Evolutionary conservation across 2,329 filamentous ascomycete species (phyloP), one percentile per base, ranked within the genome.

Genomic region (Aspergillus spinulosporus): DNA sequence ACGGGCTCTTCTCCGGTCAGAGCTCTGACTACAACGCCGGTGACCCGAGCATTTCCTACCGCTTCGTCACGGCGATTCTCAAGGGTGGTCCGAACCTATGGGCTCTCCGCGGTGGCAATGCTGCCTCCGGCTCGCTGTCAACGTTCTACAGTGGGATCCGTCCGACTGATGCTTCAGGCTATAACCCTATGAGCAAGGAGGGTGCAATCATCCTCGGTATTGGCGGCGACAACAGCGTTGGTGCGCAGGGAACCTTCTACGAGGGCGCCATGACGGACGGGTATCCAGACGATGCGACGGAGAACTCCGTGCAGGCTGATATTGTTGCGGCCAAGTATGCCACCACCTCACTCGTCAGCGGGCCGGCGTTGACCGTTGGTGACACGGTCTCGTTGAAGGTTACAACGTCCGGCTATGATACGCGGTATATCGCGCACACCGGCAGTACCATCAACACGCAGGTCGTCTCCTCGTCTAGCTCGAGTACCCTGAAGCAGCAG

Each of bases 131-230:
- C n/a, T 67, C 72, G 3, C 66, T 88, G 12, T 79, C 81, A 2
- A 87, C 84, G 0, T 87, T 78, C 71, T 88, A 83, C 65, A 80
- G 70, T 57, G 85, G 85, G 4, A 72, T 63, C 1, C 81, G 85
- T 3, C 85, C 85, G 34, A 37, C 34, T 3, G 75, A 34, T n/a
- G 63, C 40, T 2, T 59, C 66, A 11, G 84, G 83, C 7, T 87
- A 87, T 71, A 81, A 85, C 66, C 72, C 80, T 0, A 88, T 88
- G 85, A 75, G 64, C 60, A 86, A 87, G 61, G 84, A 88, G 65
- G 85, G 85, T 11, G 80, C 84, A 54, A 85, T 88, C 44, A 79
- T 88, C 56, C 82, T 88, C n/a, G 85, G 85, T 14, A 86, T 87
- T 53, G 85, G 85, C n/a, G 85, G 85, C 5, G 85, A 88, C 62